A percentile compares a stretch with the other conserved stretches of the same genome.
Evolutionary conservation across 1,284 basidiomycete species (phyloP).

Genomic region (Cryptococcus sp.): DNA sequence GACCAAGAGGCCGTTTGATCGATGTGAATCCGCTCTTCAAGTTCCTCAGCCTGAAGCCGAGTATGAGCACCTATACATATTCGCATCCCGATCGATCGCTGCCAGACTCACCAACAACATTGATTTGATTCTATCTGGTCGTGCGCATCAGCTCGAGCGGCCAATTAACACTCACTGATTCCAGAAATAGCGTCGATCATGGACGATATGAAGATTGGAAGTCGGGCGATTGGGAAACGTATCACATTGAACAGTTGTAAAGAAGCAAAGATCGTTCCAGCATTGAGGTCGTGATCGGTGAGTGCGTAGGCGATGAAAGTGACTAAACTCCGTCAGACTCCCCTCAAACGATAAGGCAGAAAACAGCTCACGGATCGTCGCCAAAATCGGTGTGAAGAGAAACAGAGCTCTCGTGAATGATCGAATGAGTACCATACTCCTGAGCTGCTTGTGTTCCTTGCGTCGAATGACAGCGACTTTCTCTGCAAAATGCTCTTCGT

Average conservation of each 20-base stretch:
- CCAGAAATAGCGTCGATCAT: not conserved
- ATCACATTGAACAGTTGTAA: slow-evolving; percentile 68
- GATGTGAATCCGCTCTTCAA: slow-evolving; percentile 54
- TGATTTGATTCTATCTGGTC: not conserved
- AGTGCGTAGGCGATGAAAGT: slow-evolving; percentile 71
- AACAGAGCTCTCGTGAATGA: slow-evolving; percentile 31
- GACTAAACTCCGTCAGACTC: slow-evolving; percentile 32
- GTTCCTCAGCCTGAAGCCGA: slow-evolving; percentile 53
- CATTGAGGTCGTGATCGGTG: slow-evolving; percentile 60
- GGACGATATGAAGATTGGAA: not conserved
- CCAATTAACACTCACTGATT: not conserved
- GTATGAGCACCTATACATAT: not conserved
- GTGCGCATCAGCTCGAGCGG: not conserved
- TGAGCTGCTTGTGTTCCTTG: slow-evolving; percentile 51
- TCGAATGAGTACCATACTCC: slow-evolving; percentile 35
- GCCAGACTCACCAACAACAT: not conserved
- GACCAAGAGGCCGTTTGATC: slow-evolving; percentile 51
- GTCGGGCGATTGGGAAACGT: slow-evolving; percentile 6
- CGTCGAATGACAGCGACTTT: slow-evolving; percentile 55
- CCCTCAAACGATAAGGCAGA: too few species aligned
- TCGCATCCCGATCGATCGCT: not conserved
- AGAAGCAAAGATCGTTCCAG: slow-evolving; percentile 67
- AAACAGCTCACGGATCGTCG: slow-evolving; percentile 52
- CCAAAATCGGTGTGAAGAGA: slow-evolving; percentile 60
- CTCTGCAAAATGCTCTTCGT: slow-evolving; percentile 57